phyloP scores from a whole-genome alignment of 208 protist species.

The Leishmania guyanensis region DNA sequence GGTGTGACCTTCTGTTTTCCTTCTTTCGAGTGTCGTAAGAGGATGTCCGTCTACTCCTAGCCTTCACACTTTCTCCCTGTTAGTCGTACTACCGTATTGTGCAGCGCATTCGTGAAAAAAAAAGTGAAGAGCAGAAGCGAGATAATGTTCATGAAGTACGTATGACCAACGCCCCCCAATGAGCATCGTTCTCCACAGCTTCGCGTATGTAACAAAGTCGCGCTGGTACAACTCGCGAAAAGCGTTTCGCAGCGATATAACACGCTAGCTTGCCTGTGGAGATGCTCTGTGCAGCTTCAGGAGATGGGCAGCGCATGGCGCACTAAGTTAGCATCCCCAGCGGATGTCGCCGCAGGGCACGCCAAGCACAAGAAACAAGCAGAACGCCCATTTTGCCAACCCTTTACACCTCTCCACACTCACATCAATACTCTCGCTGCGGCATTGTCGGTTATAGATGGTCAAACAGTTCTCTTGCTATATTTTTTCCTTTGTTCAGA shows the following conservation, averaged over 20 bases:
- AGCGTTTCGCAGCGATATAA: background rate
- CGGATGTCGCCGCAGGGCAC: background rate
- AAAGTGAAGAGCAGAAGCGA: conserved; percentile 10
- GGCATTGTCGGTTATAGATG: background rate
- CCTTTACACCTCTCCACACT: background rate
- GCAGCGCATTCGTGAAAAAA: background rate
- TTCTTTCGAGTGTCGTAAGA: background rate
- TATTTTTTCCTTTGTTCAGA: conserved; percentile 15
- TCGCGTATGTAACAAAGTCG: background rate
- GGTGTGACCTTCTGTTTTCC: background rate
- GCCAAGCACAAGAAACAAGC: background rate
- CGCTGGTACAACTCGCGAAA: background rate
- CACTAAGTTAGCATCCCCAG: background rate
- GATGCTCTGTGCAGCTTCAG: too few relatives aligned
- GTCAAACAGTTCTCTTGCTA: conserved; percentile 5
- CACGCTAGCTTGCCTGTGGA: background rate
- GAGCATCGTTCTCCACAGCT: background rate
- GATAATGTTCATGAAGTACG: background rate
- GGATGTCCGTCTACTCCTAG: background rate
- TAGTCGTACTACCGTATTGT: background rate
- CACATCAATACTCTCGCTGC: background rate
- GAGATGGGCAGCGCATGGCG: background rate
- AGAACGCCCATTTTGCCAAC: background rate
- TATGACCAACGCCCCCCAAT: background rate
- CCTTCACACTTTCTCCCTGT: background rate